Evolutionary conservation across 805 yeast genomes (phyloP), one percentile per base, ranked within the genome.

Genomic region (Phaffomyces thermotolerans): DNA sequence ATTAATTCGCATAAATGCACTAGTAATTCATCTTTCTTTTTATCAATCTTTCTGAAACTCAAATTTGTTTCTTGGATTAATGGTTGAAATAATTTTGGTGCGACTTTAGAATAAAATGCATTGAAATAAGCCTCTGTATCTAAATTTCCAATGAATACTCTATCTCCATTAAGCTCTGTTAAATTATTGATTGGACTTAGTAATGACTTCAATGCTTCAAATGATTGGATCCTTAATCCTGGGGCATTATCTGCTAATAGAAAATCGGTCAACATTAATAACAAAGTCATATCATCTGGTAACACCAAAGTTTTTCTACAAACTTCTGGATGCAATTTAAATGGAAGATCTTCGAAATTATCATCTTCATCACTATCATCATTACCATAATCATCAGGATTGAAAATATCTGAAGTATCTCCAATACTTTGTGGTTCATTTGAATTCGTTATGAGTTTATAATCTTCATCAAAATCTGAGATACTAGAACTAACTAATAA

Each of bases 181-280:
- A 49, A 36, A 23, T 47, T 50, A n/a, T 40, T 45, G 4, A 46
- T 40, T 9, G 60, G 81, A 55, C 84, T 90, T 13, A 90, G 67
- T 30, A 90, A 62, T 2, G 81, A 78, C 57, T 81, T 81, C 39
- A 90, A 63, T 1, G 96, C 95, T 62, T 89, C 96, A 49, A 76
- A 79, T 0, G 90, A 84, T 60, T 89, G 96, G 7, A 84, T 77
- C 56, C 84, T 81, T 41, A 89, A 63, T 0, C 95, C 95, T 6
- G 81, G 75, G 49, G 79, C 79, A 10, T 69, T 65, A 47, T 84
- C 95, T 18, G 75, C 71, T 3, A 80, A 59, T 7, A 90, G 60
- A 15, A 88, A 71, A 32, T 78, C 72, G 0, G 82, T 71, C 31
- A 88, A 62, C 8, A 79, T 70, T 7, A 66, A 55, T 22, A 81